phyloP scores from a whole-genome alignment of 2,329 filamentous ascomycete species.

The Hypoxylon sp. region DNA sequence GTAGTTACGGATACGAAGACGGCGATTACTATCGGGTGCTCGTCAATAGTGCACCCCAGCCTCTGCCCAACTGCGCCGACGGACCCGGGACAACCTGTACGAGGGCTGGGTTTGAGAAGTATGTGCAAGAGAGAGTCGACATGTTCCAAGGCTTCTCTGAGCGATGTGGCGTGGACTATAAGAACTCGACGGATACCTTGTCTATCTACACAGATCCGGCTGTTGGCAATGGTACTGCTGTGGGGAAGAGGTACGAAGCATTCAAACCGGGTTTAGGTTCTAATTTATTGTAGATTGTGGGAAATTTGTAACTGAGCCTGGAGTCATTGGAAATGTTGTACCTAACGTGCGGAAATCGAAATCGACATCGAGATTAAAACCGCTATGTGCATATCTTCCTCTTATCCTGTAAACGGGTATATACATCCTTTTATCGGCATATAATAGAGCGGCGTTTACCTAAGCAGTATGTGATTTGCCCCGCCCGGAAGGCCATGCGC shows the following conservation, averaged over 20 bases:
- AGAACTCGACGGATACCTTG: conserved; percentile 51
- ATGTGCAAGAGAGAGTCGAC: conserved; percentile 57
- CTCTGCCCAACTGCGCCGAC: conserved; percentile 59
- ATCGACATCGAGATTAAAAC: no score
- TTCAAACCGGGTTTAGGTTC: conserved; percentile 29
- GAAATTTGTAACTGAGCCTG: background rate
- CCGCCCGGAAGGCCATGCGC: background rate
- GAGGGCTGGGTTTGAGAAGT: conserved; percentile 56
- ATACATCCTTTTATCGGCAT: background rate
- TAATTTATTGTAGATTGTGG: background rate
- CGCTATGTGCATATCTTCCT: no score
- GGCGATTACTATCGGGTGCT: conserved; percentile 65
- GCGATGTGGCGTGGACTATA: conserved; percentile 55
- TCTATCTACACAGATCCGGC: conserved; percentile 50
- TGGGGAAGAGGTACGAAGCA: conserved; percentile 51
- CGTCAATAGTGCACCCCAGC: conserved; percentile 62
- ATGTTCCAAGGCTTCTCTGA: conserved; percentile 60
- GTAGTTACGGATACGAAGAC: conserved; percentile 68
- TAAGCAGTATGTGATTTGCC: background rate
- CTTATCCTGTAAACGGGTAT: no score
- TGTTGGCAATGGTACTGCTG: conserved; percentile 50
- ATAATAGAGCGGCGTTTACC: background rate
- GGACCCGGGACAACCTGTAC: conserved; percentile 63
- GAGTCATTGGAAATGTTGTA: no score
- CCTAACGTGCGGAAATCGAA: background rate